A percentile compares a stretch with the other conserved stretches of the same genome.
Evolutionary conservation across 768 basidiomycete species (phyloP).

Genomic region (Saitozyma sp.): DNA sequence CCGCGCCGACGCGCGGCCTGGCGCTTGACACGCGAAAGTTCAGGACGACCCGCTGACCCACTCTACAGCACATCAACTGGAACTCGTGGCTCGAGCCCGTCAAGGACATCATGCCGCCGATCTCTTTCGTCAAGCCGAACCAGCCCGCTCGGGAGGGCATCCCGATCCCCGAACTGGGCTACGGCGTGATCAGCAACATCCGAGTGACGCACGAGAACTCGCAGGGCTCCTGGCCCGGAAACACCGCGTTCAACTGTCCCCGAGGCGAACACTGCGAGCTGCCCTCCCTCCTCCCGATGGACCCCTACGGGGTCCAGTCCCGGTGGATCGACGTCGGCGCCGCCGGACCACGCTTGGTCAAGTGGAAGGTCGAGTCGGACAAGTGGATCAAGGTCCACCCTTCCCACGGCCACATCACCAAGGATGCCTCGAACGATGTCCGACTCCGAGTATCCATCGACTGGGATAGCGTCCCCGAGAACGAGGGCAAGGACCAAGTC

Average conservation of each 20-base stretch:
- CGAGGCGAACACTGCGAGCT: slow-evolving; percentile 38
- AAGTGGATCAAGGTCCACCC: slow-evolving; percentile 62
- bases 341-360: slow-evolving; percentile 63
- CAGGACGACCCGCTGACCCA: neutral
- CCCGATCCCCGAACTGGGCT: slow-evolving; percentile 6
- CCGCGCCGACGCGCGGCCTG: no score
- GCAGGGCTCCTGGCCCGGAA: slow-evolving; percentile 68
- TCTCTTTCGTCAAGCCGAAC: slow-evolving; percentile 55
- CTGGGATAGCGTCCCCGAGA: slow-evolving; percentile 56
- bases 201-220: slow-evolving; percentile 65
- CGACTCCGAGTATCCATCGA: slow-evolving; percentile 64
- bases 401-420: slow-evolving; percentile 58
- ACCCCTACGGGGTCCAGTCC: slow-evolving; percentile 61
- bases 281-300: slow-evolving; percentile 58
- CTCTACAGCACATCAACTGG: slow-evolving; percentile 26
- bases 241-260: slow-evolving; percentile 64
- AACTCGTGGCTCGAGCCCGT: slow-evolving; percentile 67
- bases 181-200: slow-evolving; percentile 61
- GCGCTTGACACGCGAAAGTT: no score
- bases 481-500: slow-evolving; percentile 2
- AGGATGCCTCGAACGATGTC: slow-evolving; percentile 54
- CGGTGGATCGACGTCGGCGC: slow-evolving; percentile 66
- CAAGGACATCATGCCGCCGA: slow-evolving; percentile 58
- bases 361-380: slow-evolving; percentile 59
- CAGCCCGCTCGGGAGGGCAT: slow-evolving; percentile 60